Conservation (phyloP, 2,329 filamentous ascomycete genomes). For the Fusarium napiforme region DNA sequence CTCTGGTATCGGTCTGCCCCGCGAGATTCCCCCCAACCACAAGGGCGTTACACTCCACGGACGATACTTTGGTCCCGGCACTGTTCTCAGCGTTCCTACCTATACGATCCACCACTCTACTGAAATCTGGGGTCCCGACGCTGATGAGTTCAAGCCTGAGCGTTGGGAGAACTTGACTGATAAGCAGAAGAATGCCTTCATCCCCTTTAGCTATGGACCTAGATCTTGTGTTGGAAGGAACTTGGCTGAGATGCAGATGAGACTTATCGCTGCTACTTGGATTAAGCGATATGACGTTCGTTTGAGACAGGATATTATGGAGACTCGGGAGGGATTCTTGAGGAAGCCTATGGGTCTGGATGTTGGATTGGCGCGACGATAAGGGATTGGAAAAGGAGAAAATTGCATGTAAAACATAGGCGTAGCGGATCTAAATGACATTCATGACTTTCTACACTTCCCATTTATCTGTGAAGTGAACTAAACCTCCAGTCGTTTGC, state of each 20-base stretch:
- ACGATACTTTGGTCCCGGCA: constrained; percentile 78
- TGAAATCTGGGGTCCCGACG: constrained; percentile 78
- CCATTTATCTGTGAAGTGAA: rapidly evolving
- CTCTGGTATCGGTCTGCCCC: constrained; percentile 85
- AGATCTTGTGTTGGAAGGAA: constrained; percentile 81
- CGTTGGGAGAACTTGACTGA: constrained; percentile 74
- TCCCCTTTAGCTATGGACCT: constrained; percentile 79
- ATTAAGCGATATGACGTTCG: constrained; percentile 61
- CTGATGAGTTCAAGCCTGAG: constrained; percentile 79
- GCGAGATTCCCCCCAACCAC: constrained; percentile 72
- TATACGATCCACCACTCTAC: constrained; percentile 84
- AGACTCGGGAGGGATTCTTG: constrained; percentile 83
- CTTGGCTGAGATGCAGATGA: constrained; percentile 89
- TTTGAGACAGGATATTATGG: constrained; percentile 69
- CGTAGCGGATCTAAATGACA: neutral
- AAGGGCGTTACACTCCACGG: constrained; percentile 73
- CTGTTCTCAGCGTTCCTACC: constrained; percentile 80
- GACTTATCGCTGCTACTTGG: constrained; percentile 79
- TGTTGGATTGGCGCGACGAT: constrained; percentile 38
- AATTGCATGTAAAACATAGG: neutral
- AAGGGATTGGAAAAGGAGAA: rapidly evolving
- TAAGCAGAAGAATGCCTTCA: constrained; percentile 77
- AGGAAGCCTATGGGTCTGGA: constrained; percentile 79
- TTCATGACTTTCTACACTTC: neutral
- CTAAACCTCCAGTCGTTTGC: too few relatives aligned